These are phyloP conservation scores for Phytophthora pinifolia DNA, from an alignment of 352 stramenopile genomes.

Conservation along the genomic window DNA sequence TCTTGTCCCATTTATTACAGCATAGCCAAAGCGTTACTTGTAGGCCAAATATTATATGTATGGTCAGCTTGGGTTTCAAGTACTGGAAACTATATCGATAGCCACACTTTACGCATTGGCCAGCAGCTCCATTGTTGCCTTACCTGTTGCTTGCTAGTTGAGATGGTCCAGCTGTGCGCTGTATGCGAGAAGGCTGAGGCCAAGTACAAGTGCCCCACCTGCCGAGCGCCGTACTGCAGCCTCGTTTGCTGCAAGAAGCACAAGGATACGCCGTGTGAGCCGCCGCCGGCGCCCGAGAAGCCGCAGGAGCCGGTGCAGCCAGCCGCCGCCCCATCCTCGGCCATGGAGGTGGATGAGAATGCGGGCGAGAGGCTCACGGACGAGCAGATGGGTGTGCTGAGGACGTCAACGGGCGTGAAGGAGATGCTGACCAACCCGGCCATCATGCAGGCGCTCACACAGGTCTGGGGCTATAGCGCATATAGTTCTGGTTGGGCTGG, in stretches of 20 bases:
- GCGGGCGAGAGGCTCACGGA: conserved; percentile 48
- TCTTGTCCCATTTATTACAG: not conserved
- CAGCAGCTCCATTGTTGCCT: conserved; percentile 10
- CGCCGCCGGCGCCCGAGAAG: conserved; percentile 11
- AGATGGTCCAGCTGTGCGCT: conserved; percentile 51
- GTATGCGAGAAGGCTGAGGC: conserved; percentile 51
- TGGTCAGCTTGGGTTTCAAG: conserved; percentile 15
- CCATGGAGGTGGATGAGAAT: conserved; percentile 32
- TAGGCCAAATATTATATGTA: conserved; percentile 7
- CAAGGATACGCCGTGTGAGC: conserved; percentile 66
- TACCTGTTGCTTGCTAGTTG: conserved; percentile 1
- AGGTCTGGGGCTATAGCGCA: conserved; percentile 37
- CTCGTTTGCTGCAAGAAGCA: conserved; percentile 78
- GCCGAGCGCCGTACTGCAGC: conserved; percentile 73
- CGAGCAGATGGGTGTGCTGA: conserved; percentile 52
- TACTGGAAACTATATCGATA: conserved; percentile 4
- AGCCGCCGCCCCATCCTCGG: conserved; percentile 5
- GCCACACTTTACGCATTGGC: not conserved
- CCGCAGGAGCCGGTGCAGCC: conserved; percentile 6
- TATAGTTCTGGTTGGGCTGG: not conserved
- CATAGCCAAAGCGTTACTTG: conserved; percentile 7
- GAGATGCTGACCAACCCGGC: conserved; percentile 49
- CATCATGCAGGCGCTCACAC: conserved; percentile 45
- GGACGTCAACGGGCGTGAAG: conserved; percentile 34
- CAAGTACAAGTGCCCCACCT: conserved; percentile 88